Base-by-base conservation (phyloP, 352 stramenopile genomes). In the Globisporangium spinosum region DNA sequence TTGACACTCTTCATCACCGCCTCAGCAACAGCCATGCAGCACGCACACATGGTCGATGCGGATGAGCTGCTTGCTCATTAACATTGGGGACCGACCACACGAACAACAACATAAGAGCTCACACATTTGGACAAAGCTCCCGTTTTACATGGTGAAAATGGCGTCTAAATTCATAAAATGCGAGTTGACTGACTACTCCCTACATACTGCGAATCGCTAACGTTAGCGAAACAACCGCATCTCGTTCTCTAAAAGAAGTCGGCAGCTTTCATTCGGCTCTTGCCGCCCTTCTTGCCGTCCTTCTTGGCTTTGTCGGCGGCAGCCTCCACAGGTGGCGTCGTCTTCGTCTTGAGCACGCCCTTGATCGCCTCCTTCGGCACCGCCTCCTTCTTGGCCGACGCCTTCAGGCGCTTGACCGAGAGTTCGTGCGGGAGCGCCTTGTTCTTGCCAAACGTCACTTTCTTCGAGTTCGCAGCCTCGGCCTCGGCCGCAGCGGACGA, bases 371-470 rank as follows among this genome's bases (percentile, higher is more conserved):
- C 76, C 70, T 90, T 90, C 20, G 73, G 63, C 27, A 79, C 73
- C 13, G 71, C 61, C 49, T 89, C 77, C 58, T 87, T 82, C 70
- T 85, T 90, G 13, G 82, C 83, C 51, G 83, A 94, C 38, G 87
- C 87, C 65, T 89, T 90, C 20, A 95, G 76, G 13, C 85, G 84
- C 76, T 95, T 95, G 51, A 95, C 79, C 55, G 87, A 95, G 38
- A 93, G 72, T 43, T 87, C 82, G 62, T 95, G 85, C 22, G 77
- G 75, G 20, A 95, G 74, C 49, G 84, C 79, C 65, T 91, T 91
- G 75, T 88, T 93, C 79, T 91, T 95, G 58, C 87, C 87, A 65
- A 95, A 95, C 51, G 85, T 93, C 71, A 95, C 87, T 59, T 91
- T 93, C 73, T 92, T 94, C 47, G 72, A 73, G 25, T 70, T 63